Percentiles rank a stretch among this genome's conserved stretches.
phyloP scores from a whole-genome alignment of 306 rosid genomes.

The Myrica gale region DNA sequence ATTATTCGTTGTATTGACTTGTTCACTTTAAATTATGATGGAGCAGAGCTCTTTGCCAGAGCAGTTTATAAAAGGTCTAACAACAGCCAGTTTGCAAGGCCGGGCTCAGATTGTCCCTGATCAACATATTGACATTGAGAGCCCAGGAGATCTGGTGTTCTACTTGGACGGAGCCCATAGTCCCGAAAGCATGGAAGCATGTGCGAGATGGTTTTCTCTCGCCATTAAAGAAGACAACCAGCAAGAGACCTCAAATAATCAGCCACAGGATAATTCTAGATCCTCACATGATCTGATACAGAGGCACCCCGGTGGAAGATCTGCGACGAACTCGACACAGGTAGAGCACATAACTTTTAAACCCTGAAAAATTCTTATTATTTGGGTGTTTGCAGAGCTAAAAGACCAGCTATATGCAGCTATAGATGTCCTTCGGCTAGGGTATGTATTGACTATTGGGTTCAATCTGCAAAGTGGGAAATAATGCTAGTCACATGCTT shows the following conservation, averaged over 20 bases:
- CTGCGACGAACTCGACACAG: constrained; percentile 53
- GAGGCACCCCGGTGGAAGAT: constrained; percentile 32
- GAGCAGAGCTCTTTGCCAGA: constrained; percentile 67
- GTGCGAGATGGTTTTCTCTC: constrained; percentile 85
- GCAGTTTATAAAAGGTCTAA: constrained; percentile 72
- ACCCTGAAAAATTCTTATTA: constrained; percentile 14
- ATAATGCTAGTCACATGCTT: background rate
- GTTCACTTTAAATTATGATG: constrained; percentile 27
- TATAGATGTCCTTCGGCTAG: background rate
- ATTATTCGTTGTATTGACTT: constrained; percentile 15
- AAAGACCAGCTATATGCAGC: background rate
- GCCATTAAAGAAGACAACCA: constrained; percentile 50
- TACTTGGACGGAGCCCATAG: constrained; percentile 97
- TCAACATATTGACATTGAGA: constrained; percentile 39
- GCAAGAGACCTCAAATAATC: constrained; percentile 37
- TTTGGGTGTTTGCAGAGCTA: constrained; percentile 20
- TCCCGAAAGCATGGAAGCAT: constrained; percentile 89
- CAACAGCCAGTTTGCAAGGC: constrained; percentile 82
- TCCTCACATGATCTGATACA: constrained; percentile 42
- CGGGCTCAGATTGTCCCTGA: constrained; percentile 91
- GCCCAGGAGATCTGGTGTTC: constrained; percentile 61
- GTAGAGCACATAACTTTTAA: constrained; percentile 42
- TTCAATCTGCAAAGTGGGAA: background rate
- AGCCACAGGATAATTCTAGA: constrained; percentile 36
- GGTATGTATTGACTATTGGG: background rate